Conservation (phyloP, 495 filamentous ascomycete species). For the Cenococcum geophilum region DNA sequence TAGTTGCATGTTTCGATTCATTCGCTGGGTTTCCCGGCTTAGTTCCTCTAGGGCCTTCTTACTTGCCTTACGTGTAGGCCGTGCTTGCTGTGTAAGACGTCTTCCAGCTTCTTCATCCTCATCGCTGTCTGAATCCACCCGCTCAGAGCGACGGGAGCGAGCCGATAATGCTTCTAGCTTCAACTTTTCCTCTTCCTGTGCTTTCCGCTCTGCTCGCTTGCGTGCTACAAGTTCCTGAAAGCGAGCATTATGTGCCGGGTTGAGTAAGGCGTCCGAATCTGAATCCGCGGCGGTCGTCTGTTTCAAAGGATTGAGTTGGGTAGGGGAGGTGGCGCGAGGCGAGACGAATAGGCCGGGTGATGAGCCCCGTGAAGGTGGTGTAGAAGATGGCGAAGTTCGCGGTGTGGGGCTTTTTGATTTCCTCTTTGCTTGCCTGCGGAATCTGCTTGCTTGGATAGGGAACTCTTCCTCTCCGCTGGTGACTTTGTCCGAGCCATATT, state of each 20-base stretch:
- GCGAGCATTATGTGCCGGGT: slow-evolving; percentile 6
- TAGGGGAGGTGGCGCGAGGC: slow-evolving; percentile 16
- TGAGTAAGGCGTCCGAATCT: slow-evolving; percentile 6
- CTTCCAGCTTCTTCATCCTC: slow-evolving; percentile 25
- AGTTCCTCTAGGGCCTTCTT: slow-evolving; percentile 97
- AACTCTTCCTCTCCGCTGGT: slow-evolving; percentile 19
- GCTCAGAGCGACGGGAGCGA: neutral
- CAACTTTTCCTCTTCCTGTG: slow-evolving; percentile 12
- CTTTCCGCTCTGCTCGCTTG: slow-evolving; percentile 22
- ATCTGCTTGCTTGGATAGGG: slow-evolving; percentile 11
- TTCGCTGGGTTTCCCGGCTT: slow-evolving; percentile 82
- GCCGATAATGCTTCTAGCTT: slow-evolving; percentile 1
- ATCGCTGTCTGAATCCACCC: slow-evolving; percentile 15
- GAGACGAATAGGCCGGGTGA: slow-evolving; percentile 30
- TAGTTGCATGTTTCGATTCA: slow-evolving; percentile 83
- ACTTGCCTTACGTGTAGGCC: slow-evolving; percentile 77
- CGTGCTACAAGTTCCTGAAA: slow-evolving; percentile 15
- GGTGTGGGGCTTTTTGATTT: slow-evolving; percentile 8
- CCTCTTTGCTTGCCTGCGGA: slow-evolving; percentile 3
- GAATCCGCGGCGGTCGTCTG: neutral
- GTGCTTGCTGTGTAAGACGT: slow-evolving; percentile 37
- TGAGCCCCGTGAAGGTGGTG: slow-evolving; percentile 12
- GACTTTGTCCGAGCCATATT: neutral
- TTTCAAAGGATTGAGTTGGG: neutral
- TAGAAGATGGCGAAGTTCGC: slow-evolving; percentile 8